phyloP scores from a whole-genome alignment of 306 rosid genomes.

The Lablab purpureus region DNA sequence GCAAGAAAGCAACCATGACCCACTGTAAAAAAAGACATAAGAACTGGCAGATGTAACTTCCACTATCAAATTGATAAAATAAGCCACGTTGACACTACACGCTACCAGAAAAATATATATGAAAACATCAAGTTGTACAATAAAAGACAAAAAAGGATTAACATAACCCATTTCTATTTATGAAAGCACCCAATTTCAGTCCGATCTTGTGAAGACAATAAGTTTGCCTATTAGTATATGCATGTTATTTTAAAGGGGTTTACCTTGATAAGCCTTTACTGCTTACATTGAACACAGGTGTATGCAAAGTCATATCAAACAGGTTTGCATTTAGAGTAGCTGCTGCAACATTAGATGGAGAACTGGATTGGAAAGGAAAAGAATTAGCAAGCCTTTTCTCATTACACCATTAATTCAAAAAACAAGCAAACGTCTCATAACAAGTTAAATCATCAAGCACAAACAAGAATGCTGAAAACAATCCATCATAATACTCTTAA shows the following conservation, averaged over 20 bases:
- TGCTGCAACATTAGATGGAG: slow-evolving; percentile 74
- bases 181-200: slow-evolving; percentile 14
- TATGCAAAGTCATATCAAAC: slow-evolving; percentile 65
- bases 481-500: slow-evolving; percentile 8
- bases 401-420: slow-evolving; percentile 31
- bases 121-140: slow-evolving; percentile 11
- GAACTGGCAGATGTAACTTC: slow-evolving; percentile 38
- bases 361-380: slow-evolving; percentile 58
- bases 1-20: slow-evolving; percentile 89
- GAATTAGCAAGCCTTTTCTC: slow-evolving; percentile 29
- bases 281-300: slow-evolving; percentile 52
- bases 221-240: slow-evolving; percentile 12
- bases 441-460: slow-evolving; percentile 12
- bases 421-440: slow-evolving; percentile 14
- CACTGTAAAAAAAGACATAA: slow-evolving; percentile 62
- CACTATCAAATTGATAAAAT: slow-evolving; percentile 3
- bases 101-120: slow-evolving; percentile 14
- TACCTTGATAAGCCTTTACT: slow-evolving; percentile 70
- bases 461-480: slow-evolving; percentile 34
- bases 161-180: slow-evolving; percentile 12
- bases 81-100: slow-evolving; percentile 18
- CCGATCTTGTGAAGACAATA: slow-evolving; percentile 11
- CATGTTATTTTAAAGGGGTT: slow-evolving; percentile 35
- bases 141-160: slow-evolving; percentile 15
- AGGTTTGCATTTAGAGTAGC: slow-evolving; percentile 73